Evolutionary conservation across 2,329 filamentous ascomycete species (phyloP).

Genomic region (Teratosphaeria viscida): DNA sequence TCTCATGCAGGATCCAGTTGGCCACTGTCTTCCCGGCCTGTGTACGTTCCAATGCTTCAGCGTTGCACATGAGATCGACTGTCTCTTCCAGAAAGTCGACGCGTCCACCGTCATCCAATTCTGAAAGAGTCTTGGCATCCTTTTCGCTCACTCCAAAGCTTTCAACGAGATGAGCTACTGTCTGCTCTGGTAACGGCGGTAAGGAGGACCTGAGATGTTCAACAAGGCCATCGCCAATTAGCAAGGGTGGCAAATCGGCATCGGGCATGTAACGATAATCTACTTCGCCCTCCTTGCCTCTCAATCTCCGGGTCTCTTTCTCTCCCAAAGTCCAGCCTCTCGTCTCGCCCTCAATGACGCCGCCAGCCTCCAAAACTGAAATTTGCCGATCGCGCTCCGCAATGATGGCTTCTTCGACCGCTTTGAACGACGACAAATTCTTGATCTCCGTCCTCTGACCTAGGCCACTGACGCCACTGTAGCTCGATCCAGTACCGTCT

Average conservation of each 20-base stretch:
- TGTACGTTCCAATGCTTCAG: constrained; percentile 2
- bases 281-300: constrained; percentile 92
- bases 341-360: constrained; percentile 71
- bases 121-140: constrained; percentile 71
- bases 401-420: constrained; percentile 86
- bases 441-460: constrained; percentile 95
- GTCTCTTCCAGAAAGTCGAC: constrained; percentile 73
- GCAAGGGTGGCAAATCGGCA: constrained; percentile 71
- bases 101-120: constrained; percentile 66
- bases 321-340: constrained; percentile 83
- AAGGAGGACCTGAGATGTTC: constrained; percentile 51
- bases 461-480: constrained; percentile 51
- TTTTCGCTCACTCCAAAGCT: constrained; percentile 63
- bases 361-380: constrained; percentile 62
- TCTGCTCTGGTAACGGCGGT: constrained; percentile 59
- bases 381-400: constrained; percentile 89
- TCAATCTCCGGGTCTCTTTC: constrained; percentile 67
- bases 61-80: constrained; percentile 38
- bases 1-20: constrained; percentile 50
- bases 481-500: constrained; percentile 32
- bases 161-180: constrained; percentile 43
- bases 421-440: constrained; percentile 88
- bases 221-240: constrained; percentile 63
- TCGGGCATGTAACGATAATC: constrained; percentile 99
- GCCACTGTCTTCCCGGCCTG: constrained; percentile 40